Evolutionary conservation across 2,329 filamentous ascomycete genomes (phyloP).

Genomic region (Pochonia chlamydosporia): DNA sequence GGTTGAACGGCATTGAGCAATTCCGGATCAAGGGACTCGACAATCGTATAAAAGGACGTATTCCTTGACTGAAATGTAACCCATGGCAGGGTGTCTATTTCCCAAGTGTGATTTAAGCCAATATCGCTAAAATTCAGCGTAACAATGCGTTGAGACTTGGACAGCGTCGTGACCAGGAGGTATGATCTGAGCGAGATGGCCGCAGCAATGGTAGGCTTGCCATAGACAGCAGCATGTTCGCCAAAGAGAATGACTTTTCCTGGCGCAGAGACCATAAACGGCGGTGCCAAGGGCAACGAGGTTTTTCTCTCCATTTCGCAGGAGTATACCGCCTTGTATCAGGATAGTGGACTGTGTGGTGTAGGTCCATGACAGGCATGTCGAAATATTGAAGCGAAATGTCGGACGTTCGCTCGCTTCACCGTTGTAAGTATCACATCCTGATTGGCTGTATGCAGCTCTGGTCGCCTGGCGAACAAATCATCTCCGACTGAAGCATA

Average conservation of each 20-base stretch:
- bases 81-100: constrained; percentile 10
- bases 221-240: constrained; percentile 13
- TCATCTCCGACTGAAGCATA: no score
- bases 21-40: background rate
- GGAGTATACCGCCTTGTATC: no score
- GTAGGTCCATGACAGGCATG: no score
- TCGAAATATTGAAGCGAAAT: no score
- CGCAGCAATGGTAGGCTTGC: constrained; percentile 12
- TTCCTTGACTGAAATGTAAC: background rate
- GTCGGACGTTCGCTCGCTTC: no score
- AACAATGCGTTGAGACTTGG: constrained; percentile 8
- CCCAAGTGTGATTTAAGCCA: constrained; percentile 11
- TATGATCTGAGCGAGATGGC: constrained; percentile 14
- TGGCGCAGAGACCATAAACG: background rate
- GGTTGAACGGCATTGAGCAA: background rate
- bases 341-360: no score
- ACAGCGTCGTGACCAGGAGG: constrained; percentile 11
- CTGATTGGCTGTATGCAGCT: no score
- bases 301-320: background rate
- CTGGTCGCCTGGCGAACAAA: no score
- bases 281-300: background rate
- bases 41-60: background rate
- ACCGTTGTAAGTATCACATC: no score
- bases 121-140: constrained; percentile 12
- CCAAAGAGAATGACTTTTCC: constrained; percentile 13